Percentiles rank a stretch among this genome's conserved stretches.
Conservation (phyloP, 2,329 filamentous ascomycete genomes). For the Penicillium oxalicum region DNA sequence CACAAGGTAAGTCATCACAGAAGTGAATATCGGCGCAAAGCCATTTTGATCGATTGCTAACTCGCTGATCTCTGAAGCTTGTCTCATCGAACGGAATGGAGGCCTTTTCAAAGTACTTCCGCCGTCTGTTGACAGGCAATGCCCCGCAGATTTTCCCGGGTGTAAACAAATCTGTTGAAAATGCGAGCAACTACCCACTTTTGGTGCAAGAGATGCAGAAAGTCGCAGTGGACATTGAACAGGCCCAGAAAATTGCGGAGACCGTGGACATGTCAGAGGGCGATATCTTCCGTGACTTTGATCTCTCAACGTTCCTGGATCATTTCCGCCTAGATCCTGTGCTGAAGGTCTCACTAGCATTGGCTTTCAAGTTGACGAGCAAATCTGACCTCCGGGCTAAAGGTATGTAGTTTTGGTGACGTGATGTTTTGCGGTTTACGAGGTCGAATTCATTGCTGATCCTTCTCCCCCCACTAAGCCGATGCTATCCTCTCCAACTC, state of each 20-base stretch:
- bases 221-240: constrained; percentile 70
- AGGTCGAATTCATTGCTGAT: neutral
- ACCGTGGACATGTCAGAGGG: constrained; percentile 85
- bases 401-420: constrained; percentile 51
- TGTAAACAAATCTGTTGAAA: constrained; percentile 64
- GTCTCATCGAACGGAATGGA: constrained; percentile 99
- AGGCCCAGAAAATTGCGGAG: constrained; percentile 87
- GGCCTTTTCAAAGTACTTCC: constrained; percentile 93
- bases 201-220: constrained; percentile 80
- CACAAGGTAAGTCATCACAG: constrained; percentile 65
- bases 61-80: constrained; percentile 51
- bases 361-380: constrained; percentile 79
- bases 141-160: constrained; percentile 84
- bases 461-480: constrained; percentile 48
- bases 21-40: neutral
- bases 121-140: constrained; percentile 85
- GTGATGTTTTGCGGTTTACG: neutral
- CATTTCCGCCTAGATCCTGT: constrained; percentile 91
- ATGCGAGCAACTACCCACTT: constrained; percentile 75
- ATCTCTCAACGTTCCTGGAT: constrained; percentile 90
- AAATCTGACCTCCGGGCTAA: constrained; percentile 81
- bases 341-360: constrained; percentile 77
- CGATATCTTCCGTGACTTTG: constrained; percentile 92
- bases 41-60: neutral
- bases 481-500: constrained; percentile 84